phyloP scores from a whole-genome alignment of 305 asterid genomes.

The Salvia sclarea region DNA sequence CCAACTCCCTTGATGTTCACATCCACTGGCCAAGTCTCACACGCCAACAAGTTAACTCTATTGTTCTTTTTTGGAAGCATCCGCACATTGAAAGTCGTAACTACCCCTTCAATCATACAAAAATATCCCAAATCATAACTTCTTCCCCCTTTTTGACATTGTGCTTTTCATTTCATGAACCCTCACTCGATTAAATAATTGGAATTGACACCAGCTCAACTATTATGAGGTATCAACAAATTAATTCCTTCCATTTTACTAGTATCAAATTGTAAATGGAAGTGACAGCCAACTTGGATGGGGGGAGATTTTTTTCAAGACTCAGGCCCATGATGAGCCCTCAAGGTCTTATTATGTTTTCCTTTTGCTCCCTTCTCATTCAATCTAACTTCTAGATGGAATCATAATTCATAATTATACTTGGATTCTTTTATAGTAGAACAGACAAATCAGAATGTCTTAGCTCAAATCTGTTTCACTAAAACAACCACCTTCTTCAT shows the following conservation, averaged over 20 bases:
- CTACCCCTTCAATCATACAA: slow-evolving; percentile 39
- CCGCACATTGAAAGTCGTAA: slow-evolving; percentile 30
- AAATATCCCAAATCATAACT: slow-evolving; percentile 26
- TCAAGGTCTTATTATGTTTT: slow-evolving; percentile 45
- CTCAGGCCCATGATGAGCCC: slow-evolving; percentile 43
- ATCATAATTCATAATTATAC: slow-evolving; percentile 1
- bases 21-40: slow-evolving; percentile 61
- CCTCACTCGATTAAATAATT: neutral
- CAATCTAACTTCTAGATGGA: slow-evolving; percentile 26
- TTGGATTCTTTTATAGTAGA: neutral
- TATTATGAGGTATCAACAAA: too few species aligned
- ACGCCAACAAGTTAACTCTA: slow-evolving; percentile 52
- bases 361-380: slow-evolving; percentile 21
- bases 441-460: slow-evolving; percentile 19
- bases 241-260: too few species aligned
- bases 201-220: neutral
- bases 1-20: slow-evolving; percentile 51
- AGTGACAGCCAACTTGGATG: slow-evolving; percentile 28
- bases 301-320: slow-evolving; percentile 17
- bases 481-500: slow-evolving; percentile 8
- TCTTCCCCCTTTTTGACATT: slow-evolving; percentile 17
- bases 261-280: too few species aligned
- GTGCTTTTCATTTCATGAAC: neutral
- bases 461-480: neutral
- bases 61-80: slow-evolving; percentile 41